Evolutionary conservation across 2,329 filamentous ascomycete genomes (phyloP).

Genomic region (Microascus cirrosus): DNA sequence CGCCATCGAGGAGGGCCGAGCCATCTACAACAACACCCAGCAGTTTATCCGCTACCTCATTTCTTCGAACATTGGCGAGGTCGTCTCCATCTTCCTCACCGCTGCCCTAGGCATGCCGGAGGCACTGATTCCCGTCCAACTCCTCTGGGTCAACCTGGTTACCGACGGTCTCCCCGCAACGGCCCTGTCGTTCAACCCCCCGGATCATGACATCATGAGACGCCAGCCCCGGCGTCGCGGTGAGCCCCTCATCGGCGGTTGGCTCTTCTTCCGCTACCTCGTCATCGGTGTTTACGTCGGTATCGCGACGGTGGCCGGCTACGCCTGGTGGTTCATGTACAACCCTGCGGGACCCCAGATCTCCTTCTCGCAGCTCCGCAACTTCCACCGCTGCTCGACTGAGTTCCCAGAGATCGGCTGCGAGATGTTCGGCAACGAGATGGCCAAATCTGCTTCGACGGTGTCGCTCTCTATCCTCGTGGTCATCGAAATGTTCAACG

Average conservation of each 20-base stretch:
- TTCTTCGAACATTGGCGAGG: constrained; percentile 97
- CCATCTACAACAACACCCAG: constrained; percentile 99
- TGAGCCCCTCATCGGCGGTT: constrained; percentile 83
- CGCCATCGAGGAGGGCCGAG: constrained; percentile 91
- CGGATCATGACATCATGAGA: constrained; percentile 98
- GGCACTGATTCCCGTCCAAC: constrained; percentile 89
- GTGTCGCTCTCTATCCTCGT: constrained; percentile 87
- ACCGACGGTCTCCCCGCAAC: constrained; percentile 96
- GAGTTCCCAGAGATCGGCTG: constrained; percentile 86
- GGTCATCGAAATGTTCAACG: constrained; percentile 98
- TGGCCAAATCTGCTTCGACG: constrained; percentile 83
- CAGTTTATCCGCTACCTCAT: constrained; percentile 99
- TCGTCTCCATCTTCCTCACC: constrained; percentile 97
- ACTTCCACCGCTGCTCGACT: constrained; percentile 87
- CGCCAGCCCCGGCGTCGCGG: constrained; percentile 84
- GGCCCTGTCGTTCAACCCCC: constrained; percentile 92
- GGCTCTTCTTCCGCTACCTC: constrained; percentile 96
- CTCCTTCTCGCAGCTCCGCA: constrained; percentile 73
- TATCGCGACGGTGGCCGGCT: constrained; percentile 86
- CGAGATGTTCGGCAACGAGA: constrained; percentile 77
- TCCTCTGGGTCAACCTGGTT: constrained; percentile 97
- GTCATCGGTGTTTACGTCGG: constrained; percentile 94
- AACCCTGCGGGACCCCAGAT: constrained; percentile 85
- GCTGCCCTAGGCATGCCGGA: constrained; percentile 96
- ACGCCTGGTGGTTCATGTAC: constrained; percentile 99